Conservation (phyloP, 805 yeast genomes). For the Nematodospora valgi region DNA sequence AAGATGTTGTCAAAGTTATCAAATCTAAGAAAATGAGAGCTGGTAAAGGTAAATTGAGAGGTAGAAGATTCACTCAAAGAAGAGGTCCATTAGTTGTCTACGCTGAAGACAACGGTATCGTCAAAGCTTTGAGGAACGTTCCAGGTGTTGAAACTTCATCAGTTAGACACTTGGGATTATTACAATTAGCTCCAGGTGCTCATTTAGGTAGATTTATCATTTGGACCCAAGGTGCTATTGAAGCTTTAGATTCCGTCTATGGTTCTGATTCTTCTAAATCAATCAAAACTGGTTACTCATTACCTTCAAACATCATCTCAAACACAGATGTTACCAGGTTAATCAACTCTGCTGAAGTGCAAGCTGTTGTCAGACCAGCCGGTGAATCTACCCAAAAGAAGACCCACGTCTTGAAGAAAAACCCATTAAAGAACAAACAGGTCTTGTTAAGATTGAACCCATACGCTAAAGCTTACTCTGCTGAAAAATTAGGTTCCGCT, state of each 20-base stretch:
- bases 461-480: slow-evolving; percentile 95
- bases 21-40: slow-evolving; percentile 99
- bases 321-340: slow-evolving; percentile 95
- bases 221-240: slow-evolving; percentile 99
- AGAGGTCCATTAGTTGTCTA: slow-evolving; percentile 99
- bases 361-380: slow-evolving; percentile 94
- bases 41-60: slow-evolving; percentile 99
- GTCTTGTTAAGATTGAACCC: slow-evolving; percentile 98
- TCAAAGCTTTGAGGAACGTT: slow-evolving; percentile 98
- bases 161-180: slow-evolving; percentile 88
- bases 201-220: slow-evolving; percentile 99
- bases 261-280: slow-evolving; percentile 86
- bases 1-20: slow-evolving; percentile 96
- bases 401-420: slow-evolving; percentile 95
- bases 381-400: slow-evolving; percentile 93
- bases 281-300: slow-evolving; percentile 81
- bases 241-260: slow-evolving; percentile 95
- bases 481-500: slow-evolving; percentile 83
- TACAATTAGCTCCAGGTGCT: slow-evolving; percentile 99
- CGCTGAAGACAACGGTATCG: slow-evolving; percentile 96
- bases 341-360: slow-evolving; percentile 99
- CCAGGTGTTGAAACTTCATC: slow-evolving; percentile 99
- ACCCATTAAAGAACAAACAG: slow-evolving; percentile 96
- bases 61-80: slow-evolving; percentile 99
- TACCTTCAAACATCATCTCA: slow-evolving; percentile 92